phyloP scores from a whole-genome alignment of 208 protist species.

The Trypanosoma cruzi region DNA sequence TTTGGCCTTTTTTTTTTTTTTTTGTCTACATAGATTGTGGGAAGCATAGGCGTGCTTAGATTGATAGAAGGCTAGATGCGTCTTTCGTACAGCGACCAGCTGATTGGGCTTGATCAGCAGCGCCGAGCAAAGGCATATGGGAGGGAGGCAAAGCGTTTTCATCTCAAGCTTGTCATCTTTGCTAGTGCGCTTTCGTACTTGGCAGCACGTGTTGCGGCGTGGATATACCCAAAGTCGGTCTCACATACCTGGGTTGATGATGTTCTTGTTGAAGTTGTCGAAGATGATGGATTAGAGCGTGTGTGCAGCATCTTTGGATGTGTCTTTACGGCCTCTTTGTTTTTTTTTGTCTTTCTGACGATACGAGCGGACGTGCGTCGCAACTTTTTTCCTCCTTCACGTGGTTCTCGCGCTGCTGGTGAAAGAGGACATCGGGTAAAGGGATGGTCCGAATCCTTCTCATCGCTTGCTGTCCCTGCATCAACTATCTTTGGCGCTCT shows the following conservation, averaged over 20 bases:
- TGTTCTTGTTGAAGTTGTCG: constrained; percentile 80
- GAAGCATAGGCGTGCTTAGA: not conserved
- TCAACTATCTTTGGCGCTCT: constrained; percentile 1
- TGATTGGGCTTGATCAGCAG: constrained; percentile 35
- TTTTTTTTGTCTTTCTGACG: constrained; percentile 20
- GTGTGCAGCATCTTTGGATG: constrained; percentile 20
- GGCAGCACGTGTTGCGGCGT: constrained; percentile 14
- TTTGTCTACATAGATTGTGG: not conserved
- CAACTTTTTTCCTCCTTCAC: not conserved
- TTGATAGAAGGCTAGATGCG: constrained; percentile 26
- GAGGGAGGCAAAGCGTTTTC: constrained; percentile 22
- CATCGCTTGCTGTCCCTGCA: constrained; percentile 19
- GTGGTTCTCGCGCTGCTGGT: not conserved
- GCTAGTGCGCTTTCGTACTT: constrained; percentile 20
- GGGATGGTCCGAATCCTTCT: constrained; percentile 6
- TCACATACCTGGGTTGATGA: constrained; percentile 66
- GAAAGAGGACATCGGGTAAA: not conserved
- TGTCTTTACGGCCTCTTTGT: constrained; percentile 27
- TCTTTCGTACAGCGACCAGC: constrained; percentile 33
- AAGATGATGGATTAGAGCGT: constrained; percentile 35
- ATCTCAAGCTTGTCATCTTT: constrained; percentile 27
- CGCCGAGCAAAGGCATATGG: constrained; percentile 32
- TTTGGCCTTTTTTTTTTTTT: constrained; percentile 17
- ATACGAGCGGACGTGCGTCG: not conserved
- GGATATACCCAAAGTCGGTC: constrained; percentile 39